Evolutionary conservation across 2,329 filamentous ascomycete species (phyloP).

Genomic region (Ceratocystis variospora): DNA sequence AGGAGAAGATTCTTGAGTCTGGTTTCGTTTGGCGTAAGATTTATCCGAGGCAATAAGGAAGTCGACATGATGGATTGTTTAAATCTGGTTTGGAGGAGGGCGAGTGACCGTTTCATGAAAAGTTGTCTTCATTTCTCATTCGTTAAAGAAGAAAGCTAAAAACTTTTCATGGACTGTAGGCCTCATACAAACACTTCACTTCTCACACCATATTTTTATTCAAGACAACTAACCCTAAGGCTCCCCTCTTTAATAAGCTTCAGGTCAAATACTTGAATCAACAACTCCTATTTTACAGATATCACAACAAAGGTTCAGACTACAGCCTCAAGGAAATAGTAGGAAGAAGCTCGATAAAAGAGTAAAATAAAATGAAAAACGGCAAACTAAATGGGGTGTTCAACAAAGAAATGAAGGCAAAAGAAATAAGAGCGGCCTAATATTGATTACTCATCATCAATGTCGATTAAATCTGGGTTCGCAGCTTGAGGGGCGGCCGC

Average conservation of each 20-base stretch:
- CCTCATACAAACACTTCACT: not conserved
- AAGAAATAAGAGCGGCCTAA: constrained; percentile 5
- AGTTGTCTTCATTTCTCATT: not conserved
- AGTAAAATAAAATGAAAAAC: not conserved
- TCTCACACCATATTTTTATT: not conserved
- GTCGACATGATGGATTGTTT: constrained; percentile 8
- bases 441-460: constrained; percentile 41
- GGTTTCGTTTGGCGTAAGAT: constrained; percentile 55
- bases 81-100: constrained; percentile 1
- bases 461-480: constrained; percentile 77
- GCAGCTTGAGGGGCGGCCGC: constrained; percentile 36
- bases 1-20: constrained; percentile 64
- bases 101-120: constrained; percentile 12
- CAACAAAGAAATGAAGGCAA: constrained; percentile 17
- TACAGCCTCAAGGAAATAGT: not conserved
- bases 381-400: constrained; percentile 13
- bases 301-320: not conserved
- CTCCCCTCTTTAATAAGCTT: not conserved
- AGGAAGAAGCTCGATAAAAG: not conserved
- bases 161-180: not conserved
- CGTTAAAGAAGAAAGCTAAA: not conserved
- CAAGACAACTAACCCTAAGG: not conserved
- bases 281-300: not conserved
- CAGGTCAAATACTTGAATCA: not conserved
- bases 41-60: constrained; percentile 25